A percentile compares a stretch with the other conserved stretches of the same genome.
Conservation (phyloP, 768 basidiomycete species). For the Mycena leptocephala region DNA sequence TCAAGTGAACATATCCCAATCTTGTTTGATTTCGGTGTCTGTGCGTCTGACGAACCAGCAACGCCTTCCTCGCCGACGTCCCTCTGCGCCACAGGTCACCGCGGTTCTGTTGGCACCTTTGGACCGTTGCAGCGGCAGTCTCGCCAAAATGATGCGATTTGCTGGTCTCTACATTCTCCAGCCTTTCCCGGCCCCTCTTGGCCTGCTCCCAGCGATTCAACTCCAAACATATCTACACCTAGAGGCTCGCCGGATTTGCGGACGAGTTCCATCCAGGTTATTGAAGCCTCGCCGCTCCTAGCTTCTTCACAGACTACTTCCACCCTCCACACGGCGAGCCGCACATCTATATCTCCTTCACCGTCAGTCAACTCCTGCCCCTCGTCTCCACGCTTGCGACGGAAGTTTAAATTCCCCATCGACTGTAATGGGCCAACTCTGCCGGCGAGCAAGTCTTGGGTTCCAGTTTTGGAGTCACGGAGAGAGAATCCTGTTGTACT, state of each 20-base stretch:
- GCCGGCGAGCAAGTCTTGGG: slow-evolving; percentile 28
- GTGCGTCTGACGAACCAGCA: background rate
- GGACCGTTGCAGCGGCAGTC: slow-evolving; percentile 39
- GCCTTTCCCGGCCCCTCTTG: slow-evolving; percentile 1
- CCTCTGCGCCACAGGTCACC: background rate
- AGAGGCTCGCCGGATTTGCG: background rate
- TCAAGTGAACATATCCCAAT: slow-evolving; percentile 65
- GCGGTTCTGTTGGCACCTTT: slow-evolving; percentile 46
- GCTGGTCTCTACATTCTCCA: slow-evolving; percentile 21
- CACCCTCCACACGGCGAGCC: slow-evolving; percentile 15
- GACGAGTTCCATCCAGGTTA: background rate
- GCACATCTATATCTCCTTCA: slow-evolving; percentile 19
- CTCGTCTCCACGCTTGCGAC: slow-evolving; percentile 22
- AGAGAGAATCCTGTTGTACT: background rate
- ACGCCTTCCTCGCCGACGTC: slow-evolving; percentile 7
- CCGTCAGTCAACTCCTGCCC: slow-evolving; percentile 12
- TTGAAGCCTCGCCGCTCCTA: background rate
- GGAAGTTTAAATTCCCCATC: slow-evolving; percentile 32
- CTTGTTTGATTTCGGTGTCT: slow-evolving; percentile 52
- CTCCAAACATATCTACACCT: background rate
- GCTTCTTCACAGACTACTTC: slow-evolving; percentile 16
- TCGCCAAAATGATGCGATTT: slow-evolving; percentile 5
- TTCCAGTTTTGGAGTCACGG: slow-evolving; percentile 8
- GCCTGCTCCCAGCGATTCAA: background rate
- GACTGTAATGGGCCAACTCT: slow-evolving; percentile 25